Base-by-base conservation (phyloP, 495 filamentous ascomycete species). In the Aspergillus ostianus region DNA sequence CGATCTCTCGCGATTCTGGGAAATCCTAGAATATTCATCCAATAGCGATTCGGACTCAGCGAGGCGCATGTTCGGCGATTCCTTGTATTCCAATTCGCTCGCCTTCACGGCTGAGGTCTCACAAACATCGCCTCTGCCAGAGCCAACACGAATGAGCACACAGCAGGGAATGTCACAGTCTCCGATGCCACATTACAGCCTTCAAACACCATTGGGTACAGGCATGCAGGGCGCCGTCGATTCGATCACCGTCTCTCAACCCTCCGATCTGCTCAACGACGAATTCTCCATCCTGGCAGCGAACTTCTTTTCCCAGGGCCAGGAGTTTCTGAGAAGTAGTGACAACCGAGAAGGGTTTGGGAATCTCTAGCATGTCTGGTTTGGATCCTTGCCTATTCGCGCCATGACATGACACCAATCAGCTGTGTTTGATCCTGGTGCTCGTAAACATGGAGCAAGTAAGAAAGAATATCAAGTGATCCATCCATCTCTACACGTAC, bases 1-100 rank as follows among this genome's bases (percentile, higher is more conserved):
- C 18, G 78, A 81, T 47, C 70, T 81, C 0, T 79, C 77, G 1
- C 73, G 72, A 30, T 81, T 81, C 63, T 81, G 77, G 72, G 77
- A 81, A 56, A 75, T 81, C 29, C 67, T 81, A 0, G 78, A 81
- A 66, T 81, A 80, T 53, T 75, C 77, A 12, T 78, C 77, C 8
- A 75, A 75, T 51, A 78, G 74, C 56, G 75, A 79, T 23, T 59
- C 68, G 0, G 68, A 74, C 46, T 77, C 74, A 20, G 72, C 73
- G 30, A 61, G 71, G 6, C 69, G 72, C 17, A 65, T 80, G 10
- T 81, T 81, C 36, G 78, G 77, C 4, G 63, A 74, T 20, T 76
- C 75, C 0, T 53, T 81, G 2, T 75, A 73, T 46, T 58, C 61
- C 0, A 68, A 69, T 6, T 61, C 66, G 0, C 60, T 62, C 9